Base-by-base conservation (phyloP, 2,329 filamentous ascomycete species). In the Penicillium griseofulvum region DNA sequence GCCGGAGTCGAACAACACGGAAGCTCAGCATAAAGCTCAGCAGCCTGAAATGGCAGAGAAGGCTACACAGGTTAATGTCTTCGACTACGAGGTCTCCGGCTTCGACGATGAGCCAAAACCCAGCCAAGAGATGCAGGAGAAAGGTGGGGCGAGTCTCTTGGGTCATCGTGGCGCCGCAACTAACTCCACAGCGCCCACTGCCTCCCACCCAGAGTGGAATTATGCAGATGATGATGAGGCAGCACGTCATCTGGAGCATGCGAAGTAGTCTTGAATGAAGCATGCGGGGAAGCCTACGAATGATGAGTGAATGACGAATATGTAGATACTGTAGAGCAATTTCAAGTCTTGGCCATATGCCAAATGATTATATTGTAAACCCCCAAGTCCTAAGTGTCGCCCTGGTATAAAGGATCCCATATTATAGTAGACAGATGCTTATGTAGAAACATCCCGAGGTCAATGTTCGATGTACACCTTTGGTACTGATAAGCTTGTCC, bases 71-170 rank as follows among this genome's bases (percentile, higher is more conserved):
- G 68, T 74, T 44, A 74, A 75, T 47, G 71, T 74, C 2, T 73
- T 73, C 46, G 73, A 74, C 56, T 74, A 73, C 36, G 67, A 75
- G 54, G 68, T 74, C 10, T 63, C 69, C 14, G 67, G 65, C 8
- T 76, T 75, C 49, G 73, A 73, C 33, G 66, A 71, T 19, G 66
- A 69, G 26, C 58, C 52, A 29, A 60, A 51, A 4, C 54, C 59
- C 22, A 64, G 58, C 11, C 70, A 71, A 49, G 75, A 77, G 60
- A 76, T 77, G 75, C 61, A 72, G 55, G 73, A 78, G 62, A 71
- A 63, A 54, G 52, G 49, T 36, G 62, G 68, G 16, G 53, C 60
- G 6, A 59, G 59, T 24, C 55, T 71, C 24, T 51, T 72, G 24
- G 54, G 63, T 11, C 43, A 34, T 24, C 43, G 5, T 24, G 58